A percentile compares a stretch with the other conserved stretches of the same genome.
phyloP scores from a whole-genome alignment of 2,329 filamentous ascomycete species.

The Coleophoma eucalyptorum region DNA sequence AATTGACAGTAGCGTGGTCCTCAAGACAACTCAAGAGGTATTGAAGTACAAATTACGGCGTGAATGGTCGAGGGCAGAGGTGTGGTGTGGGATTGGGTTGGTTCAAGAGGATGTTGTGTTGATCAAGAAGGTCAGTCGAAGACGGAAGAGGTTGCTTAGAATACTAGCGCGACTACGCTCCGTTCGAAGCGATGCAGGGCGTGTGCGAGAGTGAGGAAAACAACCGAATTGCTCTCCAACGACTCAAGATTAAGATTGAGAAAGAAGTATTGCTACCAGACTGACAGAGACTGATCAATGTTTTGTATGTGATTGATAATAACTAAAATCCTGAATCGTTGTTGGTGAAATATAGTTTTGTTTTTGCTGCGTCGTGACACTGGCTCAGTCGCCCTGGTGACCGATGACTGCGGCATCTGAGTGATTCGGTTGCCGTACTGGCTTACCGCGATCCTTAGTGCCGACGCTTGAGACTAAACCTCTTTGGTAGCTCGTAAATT shows the following conservation, averaged over 20 bases:
- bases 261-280: too few species aligned
- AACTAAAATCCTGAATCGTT: too few species aligned
- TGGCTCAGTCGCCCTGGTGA: too few species aligned
- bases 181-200: too few species aligned
- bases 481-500: neutral
- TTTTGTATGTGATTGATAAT: too few species aligned
- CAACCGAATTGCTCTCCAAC: too few species aligned
- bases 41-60: constrained; percentile 9
- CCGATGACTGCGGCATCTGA: neutral
- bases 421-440: neutral
- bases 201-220: too few species aligned
- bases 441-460: neutral
- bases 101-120: neutral
- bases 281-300: too few species aligned
- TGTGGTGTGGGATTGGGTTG: constrained; percentile 7
- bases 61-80: constrained; percentile 3
- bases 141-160: neutral
- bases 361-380: too few species aligned
- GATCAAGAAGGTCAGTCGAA: neutral
- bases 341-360: too few species aligned
- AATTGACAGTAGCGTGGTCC: neutral
- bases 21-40: constrained; percentile 13
- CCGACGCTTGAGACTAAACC: neutral
- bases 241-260: too few species aligned
- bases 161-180: too few species aligned